These are phyloP conservation scores for Epichloe typhina DNA, from an alignment of 2,329 filamentous ascomycete genomes.

Conservation along the genomic window DNA sequence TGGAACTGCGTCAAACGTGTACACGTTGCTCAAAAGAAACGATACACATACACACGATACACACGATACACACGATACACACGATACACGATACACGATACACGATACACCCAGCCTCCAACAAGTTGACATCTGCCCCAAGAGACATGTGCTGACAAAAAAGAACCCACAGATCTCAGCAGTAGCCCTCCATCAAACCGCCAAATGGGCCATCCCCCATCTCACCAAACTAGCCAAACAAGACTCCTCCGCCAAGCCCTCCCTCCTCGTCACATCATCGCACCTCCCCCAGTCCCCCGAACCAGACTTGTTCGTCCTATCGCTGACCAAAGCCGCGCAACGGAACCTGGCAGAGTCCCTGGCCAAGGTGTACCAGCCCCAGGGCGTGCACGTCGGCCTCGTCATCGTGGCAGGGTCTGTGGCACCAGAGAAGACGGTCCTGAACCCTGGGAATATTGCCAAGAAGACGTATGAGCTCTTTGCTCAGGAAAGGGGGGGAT, in stretches of 20 bases:
- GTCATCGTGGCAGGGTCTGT: conserved; percentile 29
- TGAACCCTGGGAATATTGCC: conserved; percentile 10
- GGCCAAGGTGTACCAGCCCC: conserved; percentile 21
- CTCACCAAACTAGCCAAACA: conserved; percentile 20
- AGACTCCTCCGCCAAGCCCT: conserved; percentile 22
- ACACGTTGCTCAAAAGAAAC: not conserved
- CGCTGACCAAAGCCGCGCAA: conserved; percentile 37
- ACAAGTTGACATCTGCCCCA: too few species aligned
- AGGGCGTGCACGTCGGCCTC: conserved; percentile 33
- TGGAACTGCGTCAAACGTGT: too few species aligned
- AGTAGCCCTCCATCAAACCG: conserved; percentile 32
- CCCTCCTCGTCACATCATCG: conserved; percentile 35
- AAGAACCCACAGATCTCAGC: conserved; percentile 25
- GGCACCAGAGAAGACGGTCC: conserved; percentile 3
- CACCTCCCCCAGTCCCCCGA: conserved; percentile 34
- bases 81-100: too few species aligned
- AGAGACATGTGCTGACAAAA: too few species aligned
- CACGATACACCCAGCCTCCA: too few species aligned
- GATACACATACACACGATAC: too few species aligned
- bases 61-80: too few species aligned
- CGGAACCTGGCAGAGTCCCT: conserved; percentile 33
- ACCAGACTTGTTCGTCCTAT: conserved; percentile 33
- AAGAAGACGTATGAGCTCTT: conserved; percentile 9
- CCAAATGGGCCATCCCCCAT: conserved; percentile 34
- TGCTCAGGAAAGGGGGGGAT: conserved; percentile 4